These are phyloP conservation scores for Rhododendron kiyosumense DNA, from an alignment of 148 eudicot species.

Conservation along the genomic window DNA sequence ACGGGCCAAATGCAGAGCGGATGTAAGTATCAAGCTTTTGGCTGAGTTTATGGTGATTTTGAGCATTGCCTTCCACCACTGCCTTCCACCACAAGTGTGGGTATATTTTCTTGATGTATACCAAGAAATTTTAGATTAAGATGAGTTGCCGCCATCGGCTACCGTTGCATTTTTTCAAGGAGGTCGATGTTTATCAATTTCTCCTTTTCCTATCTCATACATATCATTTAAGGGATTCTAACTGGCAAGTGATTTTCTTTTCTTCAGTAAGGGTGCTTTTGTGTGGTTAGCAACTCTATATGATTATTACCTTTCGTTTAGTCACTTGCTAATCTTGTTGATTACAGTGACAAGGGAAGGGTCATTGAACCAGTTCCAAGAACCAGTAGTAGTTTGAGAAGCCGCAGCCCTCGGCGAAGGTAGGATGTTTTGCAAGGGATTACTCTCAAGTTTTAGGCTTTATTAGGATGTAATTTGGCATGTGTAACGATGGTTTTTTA, in stretches of 20 bases:
- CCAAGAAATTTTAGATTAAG: background rate
- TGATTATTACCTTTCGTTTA: background rate
- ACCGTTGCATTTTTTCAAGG: background rate
- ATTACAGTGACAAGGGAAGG: constrained; percentile 33
- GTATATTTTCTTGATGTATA: background rate
- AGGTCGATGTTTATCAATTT: too few relatives aligned
- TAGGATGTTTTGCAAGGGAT: background rate
- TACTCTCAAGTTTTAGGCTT: background rate
- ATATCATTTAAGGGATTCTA: background rate
- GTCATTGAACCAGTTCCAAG: constrained; percentile 35
- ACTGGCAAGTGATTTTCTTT: background rate
- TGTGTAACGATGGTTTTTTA: background rate
- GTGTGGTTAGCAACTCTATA: background rate
- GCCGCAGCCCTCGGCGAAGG: constrained; percentile 24
- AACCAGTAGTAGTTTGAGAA: constrained; percentile 17
- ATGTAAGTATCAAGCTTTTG: constrained; percentile 9
- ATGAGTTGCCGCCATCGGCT: background rate
- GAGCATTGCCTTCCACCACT: background rate
- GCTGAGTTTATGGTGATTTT: background rate
- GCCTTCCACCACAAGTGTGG: background rate
- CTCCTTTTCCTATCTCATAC: background rate
- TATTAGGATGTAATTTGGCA: background rate
- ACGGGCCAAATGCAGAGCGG: constrained; percentile 18
- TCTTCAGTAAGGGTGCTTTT: background rate
- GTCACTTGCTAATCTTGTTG: background rate